phyloP scores from a whole-genome alignment of 495 filamentous ascomycete genomes.

The Parachaetomium inaequale region DNA sequence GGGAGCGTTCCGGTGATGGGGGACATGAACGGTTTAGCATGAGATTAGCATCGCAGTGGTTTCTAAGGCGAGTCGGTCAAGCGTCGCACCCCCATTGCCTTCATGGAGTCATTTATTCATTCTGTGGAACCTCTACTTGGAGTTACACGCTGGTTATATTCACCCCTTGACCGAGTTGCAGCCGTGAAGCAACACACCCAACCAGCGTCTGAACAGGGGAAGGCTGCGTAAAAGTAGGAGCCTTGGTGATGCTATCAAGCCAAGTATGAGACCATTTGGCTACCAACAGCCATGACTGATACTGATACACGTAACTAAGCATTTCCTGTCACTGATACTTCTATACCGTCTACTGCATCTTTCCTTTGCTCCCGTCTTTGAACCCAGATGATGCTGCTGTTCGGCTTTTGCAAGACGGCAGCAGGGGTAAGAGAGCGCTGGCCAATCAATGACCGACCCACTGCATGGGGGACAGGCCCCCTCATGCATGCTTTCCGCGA shows the following conservation, averaged over 20 bases:
- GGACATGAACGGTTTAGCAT: neutral
- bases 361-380: too few relatives aligned
- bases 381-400: neutral
- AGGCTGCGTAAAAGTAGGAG: too few relatives aligned
- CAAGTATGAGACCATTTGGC: too few relatives aligned
- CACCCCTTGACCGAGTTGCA: neutral
- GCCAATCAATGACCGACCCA: slow-evolving; percentile 12
- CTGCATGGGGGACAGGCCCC: slow-evolving; percentile 7
- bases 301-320: too few relatives aligned
- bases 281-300: too few relatives aligned
- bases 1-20: neutral
- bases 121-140: too few relatives aligned
- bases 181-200: neutral
- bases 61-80: neutral
- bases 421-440: neutral
- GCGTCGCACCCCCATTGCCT: too few relatives aligned
- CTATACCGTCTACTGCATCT: too few relatives aligned
- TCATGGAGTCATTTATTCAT: too few relatives aligned
- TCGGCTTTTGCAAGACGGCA: neutral
- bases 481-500: slow-evolving; percentile 23
- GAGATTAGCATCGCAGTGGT: neutral
- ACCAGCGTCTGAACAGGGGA: neutral
- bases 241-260: too few relatives aligned
- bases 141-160: neutral
- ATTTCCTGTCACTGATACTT: too few relatives aligned